phyloP scores from a whole-genome alignment of 768 basidiomycete genomes.

The Daedaleopsis sinensis region DNA sequence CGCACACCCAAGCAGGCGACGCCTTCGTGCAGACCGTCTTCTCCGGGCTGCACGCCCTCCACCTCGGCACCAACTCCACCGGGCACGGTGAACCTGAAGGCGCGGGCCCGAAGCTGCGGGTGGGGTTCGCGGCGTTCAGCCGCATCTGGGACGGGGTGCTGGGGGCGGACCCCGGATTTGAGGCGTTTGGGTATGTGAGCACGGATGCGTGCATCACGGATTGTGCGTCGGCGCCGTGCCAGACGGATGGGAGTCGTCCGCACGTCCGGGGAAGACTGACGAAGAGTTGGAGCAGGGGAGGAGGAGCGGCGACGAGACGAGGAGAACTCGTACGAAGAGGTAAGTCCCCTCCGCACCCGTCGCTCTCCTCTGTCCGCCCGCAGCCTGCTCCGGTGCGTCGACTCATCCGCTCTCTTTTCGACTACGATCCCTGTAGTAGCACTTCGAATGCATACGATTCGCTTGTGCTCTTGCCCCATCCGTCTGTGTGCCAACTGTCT shows the following conservation, averaged over 20 bases:
- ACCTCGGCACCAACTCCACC: constrained; percentile 21
- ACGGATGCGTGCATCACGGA: constrained; percentile 23
- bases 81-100: constrained; percentile 7
- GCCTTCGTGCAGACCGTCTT: constrained; percentile 51
- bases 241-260: constrained; percentile 23
- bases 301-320: no score
- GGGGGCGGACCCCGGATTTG: constrained; percentile 44
- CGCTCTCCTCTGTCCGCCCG: no score
- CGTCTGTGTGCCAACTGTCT: no score
- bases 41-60: constrained; percentile 42
- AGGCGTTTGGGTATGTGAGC: constrained; percentile 52
- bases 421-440: no score
- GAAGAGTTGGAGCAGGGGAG: no score
- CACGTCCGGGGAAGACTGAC: no score
- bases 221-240: constrained; percentile 16
- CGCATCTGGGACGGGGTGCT: constrained; percentile 54
- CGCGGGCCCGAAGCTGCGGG: constrained; percentile 29
- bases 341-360: no score
- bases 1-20: constrained; percentile 43
- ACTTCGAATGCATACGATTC: no score
- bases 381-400: no score
- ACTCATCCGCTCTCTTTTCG: no score
- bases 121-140: constrained; percentile 48
- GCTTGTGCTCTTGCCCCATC: no score
- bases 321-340: no score